These are phyloP conservation scores for Arachis monticola DNA, from an alignment of 331 rosid genomes.

Conservation along the genomic window DNA sequence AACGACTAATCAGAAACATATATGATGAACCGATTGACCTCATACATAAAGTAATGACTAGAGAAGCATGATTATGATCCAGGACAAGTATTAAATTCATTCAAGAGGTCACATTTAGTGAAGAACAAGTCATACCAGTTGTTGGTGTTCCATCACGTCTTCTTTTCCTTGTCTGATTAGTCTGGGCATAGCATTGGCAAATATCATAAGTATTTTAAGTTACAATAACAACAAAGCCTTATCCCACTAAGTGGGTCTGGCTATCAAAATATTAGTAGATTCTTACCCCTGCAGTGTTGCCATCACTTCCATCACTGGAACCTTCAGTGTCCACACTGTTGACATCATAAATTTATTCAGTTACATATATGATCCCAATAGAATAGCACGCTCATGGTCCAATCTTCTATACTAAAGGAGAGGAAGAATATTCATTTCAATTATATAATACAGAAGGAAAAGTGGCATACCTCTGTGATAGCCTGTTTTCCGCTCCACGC, in stretches of 20 bases:
- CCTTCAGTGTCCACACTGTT: conserved; percentile 77
- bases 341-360: conserved; percentile 37
- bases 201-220: conserved; percentile 27
- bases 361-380: conserved; percentile 34
- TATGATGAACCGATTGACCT: conserved; percentile 17
- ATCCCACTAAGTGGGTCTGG: no score
- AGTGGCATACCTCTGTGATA: conserved; percentile 74
- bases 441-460: conserved; percentile 6
- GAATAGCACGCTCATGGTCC: conserved; percentile 29
- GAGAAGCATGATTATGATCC: conserved; percentile 34
- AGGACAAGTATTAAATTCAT: conserved; percentile 37
- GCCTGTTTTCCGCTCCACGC: conserved; percentile 60
- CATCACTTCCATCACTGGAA: conserved; percentile 91
- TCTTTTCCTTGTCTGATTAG: conserved; percentile 72
- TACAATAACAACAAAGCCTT: no score
- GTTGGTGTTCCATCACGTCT: conserved; percentile 73
- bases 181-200: conserved; percentile 59
- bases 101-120: conserved; percentile 49
- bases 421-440: conserved; percentile 5
- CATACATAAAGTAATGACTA: conserved; percentile 24
- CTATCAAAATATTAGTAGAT: conserved; percentile 17
- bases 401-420: conserved; percentile 14
- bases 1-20: conserved; percentile 8
- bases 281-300: conserved; percentile 77
- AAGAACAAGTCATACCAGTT: conserved; percentile 70